Conservation (phyloP, 345 rosid genomes). For the Heritiera littoralis region DNA sequence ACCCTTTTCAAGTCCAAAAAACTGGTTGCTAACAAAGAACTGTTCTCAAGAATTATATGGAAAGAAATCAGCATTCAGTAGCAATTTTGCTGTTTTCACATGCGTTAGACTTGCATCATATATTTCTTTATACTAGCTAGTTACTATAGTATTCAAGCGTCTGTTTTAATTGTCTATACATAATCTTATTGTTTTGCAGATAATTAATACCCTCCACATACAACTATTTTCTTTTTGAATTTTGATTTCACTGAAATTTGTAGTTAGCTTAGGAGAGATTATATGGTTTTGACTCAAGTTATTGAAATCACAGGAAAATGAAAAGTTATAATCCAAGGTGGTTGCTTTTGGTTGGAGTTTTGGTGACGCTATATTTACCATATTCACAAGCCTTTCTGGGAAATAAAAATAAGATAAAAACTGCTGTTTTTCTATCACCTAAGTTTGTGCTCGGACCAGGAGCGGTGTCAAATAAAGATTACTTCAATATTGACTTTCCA, state of each 20-base stretch:
- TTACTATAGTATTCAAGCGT: not conserved
- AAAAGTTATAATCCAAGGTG: slow-evolving; percentile 16
- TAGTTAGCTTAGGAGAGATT: not conserved
- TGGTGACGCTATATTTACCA: slow-evolving; percentile 27
- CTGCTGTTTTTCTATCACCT: slow-evolving; percentile 69
- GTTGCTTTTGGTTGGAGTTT: slow-evolving; percentile 25
- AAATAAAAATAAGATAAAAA: slow-evolving; percentile 38
- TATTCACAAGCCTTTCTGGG: slow-evolving; percentile 23
- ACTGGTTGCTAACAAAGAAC: not conserved
- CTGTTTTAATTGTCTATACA: not conserved
- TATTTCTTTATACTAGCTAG: not conserved
- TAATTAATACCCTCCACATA: not conserved
- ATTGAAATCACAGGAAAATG: slow-evolving; percentile 37
- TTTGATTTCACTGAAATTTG: not conserved
- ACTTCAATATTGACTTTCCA: slow-evolving; percentile 67
- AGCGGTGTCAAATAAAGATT: slow-evolving; percentile 55
- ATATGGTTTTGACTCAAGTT: slow-evolving; percentile 1
- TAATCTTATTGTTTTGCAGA: not conserved
- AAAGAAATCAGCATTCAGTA: not conserved
- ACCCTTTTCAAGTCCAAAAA: not conserved
- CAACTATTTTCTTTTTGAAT: not conserved
- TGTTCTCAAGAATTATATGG: not conserved
- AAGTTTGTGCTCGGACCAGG: slow-evolving; percentile 74
- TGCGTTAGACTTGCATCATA: not conserved
- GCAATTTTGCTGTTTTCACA: not conserved